Percentiles rank a stretch among this genome's conserved stretches.
phyloP scores from a whole-genome alignment of 2,329 filamentous ascomycete species.

The Fusarium tricinctum region DNA sequence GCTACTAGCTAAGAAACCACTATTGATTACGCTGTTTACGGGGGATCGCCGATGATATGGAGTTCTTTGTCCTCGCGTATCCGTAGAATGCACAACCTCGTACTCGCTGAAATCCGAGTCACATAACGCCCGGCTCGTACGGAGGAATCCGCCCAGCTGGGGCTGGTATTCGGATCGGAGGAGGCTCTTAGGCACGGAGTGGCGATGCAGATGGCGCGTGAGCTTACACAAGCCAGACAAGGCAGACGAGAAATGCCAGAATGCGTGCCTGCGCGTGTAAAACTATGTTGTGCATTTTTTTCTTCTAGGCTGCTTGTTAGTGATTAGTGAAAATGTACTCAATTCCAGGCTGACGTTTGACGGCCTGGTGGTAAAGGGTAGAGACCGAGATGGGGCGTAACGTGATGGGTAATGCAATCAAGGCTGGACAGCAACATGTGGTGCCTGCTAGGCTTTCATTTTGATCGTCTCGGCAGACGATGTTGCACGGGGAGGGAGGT shows the following conservation, averaged over 20 bases:
- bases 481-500: conserved; percentile 15
- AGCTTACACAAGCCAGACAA: conserved; percentile 20
- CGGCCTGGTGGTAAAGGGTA: conserved; percentile 9
- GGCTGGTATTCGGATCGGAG: conserved; percentile 13
- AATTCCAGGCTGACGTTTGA: conserved; percentile 20
- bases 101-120: conserved; percentile 17
- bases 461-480: conserved; percentile 3
- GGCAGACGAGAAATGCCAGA: conserved; percentile 17
- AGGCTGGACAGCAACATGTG: conserved; percentile 8
- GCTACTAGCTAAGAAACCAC: not conserved
- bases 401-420: conserved; percentile 8
- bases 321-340: conserved; percentile 12
- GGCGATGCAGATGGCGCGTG: conserved; percentile 29
- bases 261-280: conserved; percentile 9
- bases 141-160: conserved; percentile 29
- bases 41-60: conserved; percentile 7
- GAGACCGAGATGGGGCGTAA: conserved; percentile 16
- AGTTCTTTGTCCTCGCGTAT: conserved; percentile 5
- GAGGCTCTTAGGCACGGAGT: conserved; percentile 29
- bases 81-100: conserved; percentile 13
- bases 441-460: conserved; percentile 5
- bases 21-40: conserved; percentile 1
- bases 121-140: conserved; percentile 35
- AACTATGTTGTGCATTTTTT: conserved; percentile 13
- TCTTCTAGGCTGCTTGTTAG: conserved; percentile 19